Percentiles rank a stretch among this genome's conserved stretches.
Evolutionary conservation across 2,329 filamentous ascomycete genomes (phyloP).

Genomic region (Xylariaceae sp.): DNA sequence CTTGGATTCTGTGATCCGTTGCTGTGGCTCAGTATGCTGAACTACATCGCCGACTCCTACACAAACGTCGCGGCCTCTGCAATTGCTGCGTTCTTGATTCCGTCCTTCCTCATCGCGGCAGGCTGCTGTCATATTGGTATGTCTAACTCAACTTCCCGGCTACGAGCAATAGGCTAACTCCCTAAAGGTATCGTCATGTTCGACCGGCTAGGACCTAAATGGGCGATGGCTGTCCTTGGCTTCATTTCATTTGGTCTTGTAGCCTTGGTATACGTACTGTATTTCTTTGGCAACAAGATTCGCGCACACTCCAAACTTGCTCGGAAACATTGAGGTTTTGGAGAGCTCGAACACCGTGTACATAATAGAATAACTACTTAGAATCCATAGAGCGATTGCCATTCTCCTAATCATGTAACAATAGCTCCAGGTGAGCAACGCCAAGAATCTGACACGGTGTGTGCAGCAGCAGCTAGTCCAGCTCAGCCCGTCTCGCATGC

Average conservation of each 20-base stretch:
- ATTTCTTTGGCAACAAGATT: constrained; percentile 33
- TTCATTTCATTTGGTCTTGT: constrained; percentile 36
- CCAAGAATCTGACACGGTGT: too few relatives aligned
- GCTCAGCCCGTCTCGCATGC: too few relatives aligned
- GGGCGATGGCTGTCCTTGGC: constrained; percentile 37
- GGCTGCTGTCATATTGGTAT: constrained; percentile 34
- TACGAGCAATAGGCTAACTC: not conserved
- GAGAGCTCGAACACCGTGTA: too few relatives aligned
- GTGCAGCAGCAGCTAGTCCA: too few relatives aligned
- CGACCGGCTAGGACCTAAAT: constrained; percentile 32
- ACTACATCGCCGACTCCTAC: constrained; percentile 39
- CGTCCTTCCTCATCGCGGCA: constrained; percentile 37
- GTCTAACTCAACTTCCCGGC: constrained; percentile 8
- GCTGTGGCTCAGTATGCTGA: constrained; percentile 39
- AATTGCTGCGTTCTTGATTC: constrained; percentile 39
- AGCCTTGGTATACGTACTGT: constrained; percentile 35
- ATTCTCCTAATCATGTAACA: too few relatives aligned
- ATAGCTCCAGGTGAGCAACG: too few relatives aligned
- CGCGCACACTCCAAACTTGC: constrained; percentile 30
- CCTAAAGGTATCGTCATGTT: constrained; percentile 30
- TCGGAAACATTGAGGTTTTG: constrained; percentile 2
- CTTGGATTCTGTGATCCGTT: constrained; percentile 37
- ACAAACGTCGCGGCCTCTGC: constrained; percentile 36
- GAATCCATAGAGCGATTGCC: too few relatives aligned
- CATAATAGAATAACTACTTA: too few relatives aligned